phyloP scores from a whole-genome alignment of 176 grass and related monocot species.

The Oryza brachyantha region DNA sequence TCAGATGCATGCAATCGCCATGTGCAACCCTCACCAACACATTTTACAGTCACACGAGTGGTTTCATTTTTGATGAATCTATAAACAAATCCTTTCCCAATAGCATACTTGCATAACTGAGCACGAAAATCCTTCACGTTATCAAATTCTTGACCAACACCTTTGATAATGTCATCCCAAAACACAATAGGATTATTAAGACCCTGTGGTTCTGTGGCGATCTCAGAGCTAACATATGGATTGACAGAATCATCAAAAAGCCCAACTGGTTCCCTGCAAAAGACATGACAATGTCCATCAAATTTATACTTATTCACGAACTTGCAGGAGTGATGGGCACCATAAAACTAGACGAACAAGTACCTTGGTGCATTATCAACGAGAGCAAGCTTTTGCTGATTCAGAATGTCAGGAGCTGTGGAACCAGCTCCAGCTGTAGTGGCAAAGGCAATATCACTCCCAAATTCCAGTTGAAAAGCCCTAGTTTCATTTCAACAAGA shows the following conservation, averaged over 20 bases:
- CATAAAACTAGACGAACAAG: conserved; percentile 22
- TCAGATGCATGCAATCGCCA: conserved; percentile 95
- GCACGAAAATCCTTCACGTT: conserved; percentile 96
- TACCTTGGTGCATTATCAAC: conserved; percentile 58
- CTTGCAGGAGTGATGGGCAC: conserved; percentile 6
- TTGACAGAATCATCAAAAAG: conserved; percentile 67
- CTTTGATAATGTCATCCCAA: conserved; percentile 77
- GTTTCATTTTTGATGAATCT: conserved; percentile 95
- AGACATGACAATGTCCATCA: conserved; percentile 14
- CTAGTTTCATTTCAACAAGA: conserved; percentile 39
- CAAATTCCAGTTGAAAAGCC: conserved; percentile 58
- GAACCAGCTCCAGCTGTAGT: conserved; percentile 44
- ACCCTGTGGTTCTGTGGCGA: conserved; percentile 39
- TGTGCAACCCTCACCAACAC: conserved; percentile 66
- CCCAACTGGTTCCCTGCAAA: conserved; percentile 45
- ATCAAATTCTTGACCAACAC: conserved; percentile 97
- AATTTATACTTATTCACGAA: conserved; percentile 1
- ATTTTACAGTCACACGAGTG: conserved; percentile 80
- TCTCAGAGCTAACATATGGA: conserved; percentile 50
- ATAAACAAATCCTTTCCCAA: conserved; percentile 88
- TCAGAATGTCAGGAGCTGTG: conserved; percentile 47
- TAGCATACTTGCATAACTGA: conserved; percentile 92
- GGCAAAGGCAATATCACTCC: conserved; percentile 52
- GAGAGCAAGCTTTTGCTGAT: conserved; percentile 59
- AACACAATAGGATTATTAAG: conserved; percentile 31